Percentiles rank a stretch among this genome's conserved stretches.
Conservation (phyloP, 306 rosid species). For the Cucumis cinereus region DNA sequence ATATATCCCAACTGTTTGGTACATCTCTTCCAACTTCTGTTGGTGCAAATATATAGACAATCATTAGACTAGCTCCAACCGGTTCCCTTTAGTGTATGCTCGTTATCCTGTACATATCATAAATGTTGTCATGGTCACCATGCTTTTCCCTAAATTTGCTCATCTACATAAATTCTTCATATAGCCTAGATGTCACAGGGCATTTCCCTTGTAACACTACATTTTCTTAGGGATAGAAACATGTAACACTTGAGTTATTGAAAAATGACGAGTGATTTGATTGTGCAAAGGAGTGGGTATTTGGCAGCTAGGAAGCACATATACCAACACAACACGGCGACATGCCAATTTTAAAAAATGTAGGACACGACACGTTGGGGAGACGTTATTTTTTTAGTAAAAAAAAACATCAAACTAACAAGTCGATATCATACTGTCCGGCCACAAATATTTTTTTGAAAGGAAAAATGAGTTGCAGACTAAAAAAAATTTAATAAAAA, state of each 20-base stretch:
- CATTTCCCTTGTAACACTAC: neutral
- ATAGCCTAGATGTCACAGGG: neutral
- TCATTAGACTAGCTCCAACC: neutral
- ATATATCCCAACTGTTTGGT: neutral
- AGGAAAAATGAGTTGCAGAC: too few relatives aligned
- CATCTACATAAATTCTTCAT: neutral
- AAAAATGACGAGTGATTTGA: neutral
- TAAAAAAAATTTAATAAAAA: too few relatives aligned
- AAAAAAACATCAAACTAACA: too few relatives aligned
- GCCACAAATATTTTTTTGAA: too few relatives aligned
- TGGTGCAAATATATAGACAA: neutral
- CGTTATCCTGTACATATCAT: neutral
- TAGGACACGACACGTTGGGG: too few relatives aligned
- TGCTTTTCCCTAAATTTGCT: neutral
- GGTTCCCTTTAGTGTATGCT: neutral
- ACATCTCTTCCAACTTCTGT: neutral
- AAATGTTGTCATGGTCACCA: neutral
- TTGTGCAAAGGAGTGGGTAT: neutral
- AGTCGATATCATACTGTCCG: too few relatives aligned
- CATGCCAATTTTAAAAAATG: too few relatives aligned
- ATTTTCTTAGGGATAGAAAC: neutral
- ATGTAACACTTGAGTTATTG: neutral
- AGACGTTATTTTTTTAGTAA: too few relatives aligned
- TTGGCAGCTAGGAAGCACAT: neutral
- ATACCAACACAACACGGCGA: too few relatives aligned